Evolutionary conservation across 768 basidiomycete species (phyloP).

Genomic region (Gyrodon lividus): DNA sequence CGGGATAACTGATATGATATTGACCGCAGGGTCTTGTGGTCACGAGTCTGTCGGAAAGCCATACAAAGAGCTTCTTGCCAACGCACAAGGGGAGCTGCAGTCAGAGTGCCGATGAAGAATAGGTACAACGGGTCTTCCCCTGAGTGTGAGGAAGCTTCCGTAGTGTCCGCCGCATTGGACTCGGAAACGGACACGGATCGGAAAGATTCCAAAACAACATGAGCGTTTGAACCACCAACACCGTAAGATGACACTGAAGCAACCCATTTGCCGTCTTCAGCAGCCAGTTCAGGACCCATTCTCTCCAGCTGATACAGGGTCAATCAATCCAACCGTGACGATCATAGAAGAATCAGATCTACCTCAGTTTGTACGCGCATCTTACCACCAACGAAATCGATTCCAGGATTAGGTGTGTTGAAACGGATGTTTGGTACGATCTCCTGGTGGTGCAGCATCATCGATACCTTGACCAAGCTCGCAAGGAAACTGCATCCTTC

Average conservation of each 20-base stretch:
- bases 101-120: conserved; percentile 11
- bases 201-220: conserved; percentile 18
- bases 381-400: conserved; percentile 5
- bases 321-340: too few relatives aligned
- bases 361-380: conserved; percentile 5
- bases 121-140: neutral
- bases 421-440: conserved; percentile 6
- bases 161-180: neutral
- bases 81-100: conserved; percentile 8
- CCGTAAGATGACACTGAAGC: conserved; percentile 22
- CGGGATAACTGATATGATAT: conserved; percentile 11
- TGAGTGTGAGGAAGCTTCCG: neutral
- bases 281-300: conserved; percentile 15
- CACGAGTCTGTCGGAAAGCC: neutral
- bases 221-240: conserved; percentile 24
- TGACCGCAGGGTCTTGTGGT: conserved; percentile 9
- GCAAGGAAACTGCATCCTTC: conserved; percentile 22
- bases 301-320: conserved; percentile 3
- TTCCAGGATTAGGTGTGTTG: conserved; percentile 1
- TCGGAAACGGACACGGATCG: neutral
- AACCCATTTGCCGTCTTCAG: conserved; percentile 13
- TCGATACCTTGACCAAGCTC: conserved; percentile 20
- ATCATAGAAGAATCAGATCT: neutral
- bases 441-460: conserved; percentile 11
- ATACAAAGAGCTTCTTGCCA: conserved; percentile 6